A percentile compares a stretch with the other conserved stretches of the same genome.
phyloP scores from a whole-genome alignment of 202 grass and related monocot genomes.

The Hordeum pubiflorum region DNA sequence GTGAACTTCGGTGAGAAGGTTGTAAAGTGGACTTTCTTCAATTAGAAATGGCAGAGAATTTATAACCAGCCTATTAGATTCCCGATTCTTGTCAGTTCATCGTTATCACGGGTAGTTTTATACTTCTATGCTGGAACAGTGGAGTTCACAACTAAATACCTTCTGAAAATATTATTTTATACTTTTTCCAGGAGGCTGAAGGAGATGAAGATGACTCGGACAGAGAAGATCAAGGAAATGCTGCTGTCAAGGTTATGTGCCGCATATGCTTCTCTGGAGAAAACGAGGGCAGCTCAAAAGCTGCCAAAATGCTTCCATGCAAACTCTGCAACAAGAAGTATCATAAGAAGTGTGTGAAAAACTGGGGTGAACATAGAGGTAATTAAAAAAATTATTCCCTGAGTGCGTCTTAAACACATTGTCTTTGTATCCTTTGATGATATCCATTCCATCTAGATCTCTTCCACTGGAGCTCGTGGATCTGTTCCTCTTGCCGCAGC shows the following conservation, averaged over 20 bases:
- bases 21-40: background rate
- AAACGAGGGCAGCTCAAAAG: constrained; percentile 74
- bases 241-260: constrained; percentile 78
- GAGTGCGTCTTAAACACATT: background rate
- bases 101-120: background rate
- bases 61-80: background rate
- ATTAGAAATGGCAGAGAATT: background rate
- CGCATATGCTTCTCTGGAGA: constrained; percentile 86
- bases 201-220: constrained; percentile 46
- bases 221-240: constrained; percentile 52
- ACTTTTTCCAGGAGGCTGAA: constrained; percentile 48
- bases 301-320: constrained; percentile 93
- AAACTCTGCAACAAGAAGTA: constrained; percentile 90
- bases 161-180: background rate
- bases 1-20: background rate
- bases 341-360: constrained; percentile 86
- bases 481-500: constrained; percentile 70
- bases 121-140: background rate
- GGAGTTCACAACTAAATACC: background rate
- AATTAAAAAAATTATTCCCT: background rate
- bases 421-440: constrained; percentile 22
- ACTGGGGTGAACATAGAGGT: constrained; percentile 91
- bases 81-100: background rate
- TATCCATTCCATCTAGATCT: constrained; percentile 59
- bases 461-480: constrained; percentile 84